Evolutionary conservation across 148 eudicot species (phyloP), one percentile per base, ranked within the genome.

Genomic region (Fagopyrum homotropicum): DNA sequence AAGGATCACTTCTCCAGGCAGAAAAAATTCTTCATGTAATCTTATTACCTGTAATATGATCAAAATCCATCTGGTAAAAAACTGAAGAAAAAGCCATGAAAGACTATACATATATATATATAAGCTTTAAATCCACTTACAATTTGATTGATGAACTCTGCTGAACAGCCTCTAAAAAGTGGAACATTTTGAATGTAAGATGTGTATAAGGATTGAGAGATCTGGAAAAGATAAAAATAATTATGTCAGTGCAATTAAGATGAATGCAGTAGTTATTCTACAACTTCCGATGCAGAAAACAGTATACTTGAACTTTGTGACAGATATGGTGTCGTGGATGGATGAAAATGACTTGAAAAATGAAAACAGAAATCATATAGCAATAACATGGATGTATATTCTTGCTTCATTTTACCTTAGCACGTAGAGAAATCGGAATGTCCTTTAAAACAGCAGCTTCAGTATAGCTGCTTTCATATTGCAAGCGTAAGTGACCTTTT

Each of bases 1-100:
- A 84, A 92, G 77, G 81, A 92, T 89, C 43, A 96, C 86, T 89
- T 96, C 98, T 74, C 97, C 99, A 11, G 99, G 99, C 26, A 90
- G 91, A 48, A 96, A 96, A 86, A 90, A 96, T 78, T 96, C 99
- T 78, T 96, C 99, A 55, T 84, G 90, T 17, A 96, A 89, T 80
- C 84, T 85, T 72, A 79, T 92, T 52, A 90, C 93, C 98, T 94
- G 85, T 26, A 86, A 48, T 5, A 75, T 40, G n/a, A 81, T 45
- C 51, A 77, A 57, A 49, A 17, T 52, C 51, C 43, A 66, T 6
- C 2, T 35, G 40, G 40, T 35, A 35, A 30, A 12, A 30, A 10
- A 9, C 47, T 61, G 9, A 40, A 56, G 26, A 56, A 56, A 4
- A 17, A 7, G 26, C 29, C 17, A n/a, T 56, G 66, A 2, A 11